phyloP scores from a whole-genome alignment of 2,329 filamentous ascomycete species.

The Fusarium poae region DNA sequence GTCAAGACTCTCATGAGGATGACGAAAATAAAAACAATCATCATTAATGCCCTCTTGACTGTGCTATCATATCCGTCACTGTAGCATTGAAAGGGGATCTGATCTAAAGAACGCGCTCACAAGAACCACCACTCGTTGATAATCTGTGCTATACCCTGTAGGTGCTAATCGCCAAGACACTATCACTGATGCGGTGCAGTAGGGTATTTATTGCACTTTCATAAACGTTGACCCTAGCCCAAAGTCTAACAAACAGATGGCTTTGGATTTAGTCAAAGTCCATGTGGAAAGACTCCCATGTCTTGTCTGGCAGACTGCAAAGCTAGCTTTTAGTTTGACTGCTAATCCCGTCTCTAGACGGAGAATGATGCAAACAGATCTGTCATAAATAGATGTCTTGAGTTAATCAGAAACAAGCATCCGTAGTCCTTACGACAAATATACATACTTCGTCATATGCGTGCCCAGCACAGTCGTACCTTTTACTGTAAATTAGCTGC shows the following conservation, averaged over 20 bases:
- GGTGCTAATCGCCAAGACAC: slow-evolving; percentile 30
- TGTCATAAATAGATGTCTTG: neutral
- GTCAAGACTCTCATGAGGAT: slow-evolving; percentile 4
- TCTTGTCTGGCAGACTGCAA: slow-evolving; percentile 19
- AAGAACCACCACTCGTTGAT: slow-evolving; percentile 23
- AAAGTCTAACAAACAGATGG: neutral
- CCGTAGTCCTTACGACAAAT: too few relatives aligned
- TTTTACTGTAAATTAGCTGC: neutral
- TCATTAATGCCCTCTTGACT: slow-evolving; percentile 16
- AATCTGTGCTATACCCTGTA: slow-evolving; percentile 4
- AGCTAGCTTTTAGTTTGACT: slow-evolving; percentile 9
- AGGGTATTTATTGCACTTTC: neutral
- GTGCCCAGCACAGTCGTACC: neutral
- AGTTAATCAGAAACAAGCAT: neutral
- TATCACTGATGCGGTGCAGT: neutral
- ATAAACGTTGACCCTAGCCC: neutral
- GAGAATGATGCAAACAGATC: slow-evolving; percentile 6
- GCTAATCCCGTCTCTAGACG: neutral
- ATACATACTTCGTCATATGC: neutral
- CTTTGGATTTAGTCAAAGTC: slow-evolving; percentile 10
- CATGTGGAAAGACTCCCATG: slow-evolving; percentile 1
- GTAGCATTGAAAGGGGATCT: slow-evolving; percentile 8
- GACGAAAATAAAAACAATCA: slow-evolving; percentile 1
- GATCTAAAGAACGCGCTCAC: slow-evolving; percentile 21
- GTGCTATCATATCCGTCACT: slow-evolving; percentile 5